These are phyloP conservation scores for Saraca asoca DNA, from an alignment of 331 rosid species.

Conservation along the genomic window DNA sequence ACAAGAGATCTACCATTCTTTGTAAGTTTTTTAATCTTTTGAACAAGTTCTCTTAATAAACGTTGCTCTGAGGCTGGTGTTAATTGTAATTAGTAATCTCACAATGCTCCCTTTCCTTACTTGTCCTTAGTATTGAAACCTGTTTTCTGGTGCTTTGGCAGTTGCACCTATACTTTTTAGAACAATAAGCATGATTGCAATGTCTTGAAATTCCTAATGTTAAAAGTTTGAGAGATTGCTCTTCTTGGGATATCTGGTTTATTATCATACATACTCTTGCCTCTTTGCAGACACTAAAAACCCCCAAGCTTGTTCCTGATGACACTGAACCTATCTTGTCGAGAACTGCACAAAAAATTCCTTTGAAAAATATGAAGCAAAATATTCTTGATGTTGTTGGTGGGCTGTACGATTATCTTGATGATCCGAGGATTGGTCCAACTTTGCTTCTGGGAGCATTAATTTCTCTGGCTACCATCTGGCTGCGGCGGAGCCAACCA, in stretches of 20 bases:
- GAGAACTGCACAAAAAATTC: slow-evolving; percentile 50
- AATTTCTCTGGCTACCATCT: slow-evolving; percentile 64
- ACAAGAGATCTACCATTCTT: slow-evolving; percentile 78
- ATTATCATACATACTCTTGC: slow-evolving; percentile 6
- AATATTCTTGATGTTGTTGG: slow-evolving; percentile 38
- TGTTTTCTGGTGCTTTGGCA: slow-evolving; percentile 13
- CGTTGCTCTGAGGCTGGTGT: not conserved
- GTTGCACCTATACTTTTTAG: not conserved
- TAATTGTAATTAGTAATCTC: not conserved
- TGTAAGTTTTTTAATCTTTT: slow-evolving; percentile 51
- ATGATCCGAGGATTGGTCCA: slow-evolving; percentile 89
- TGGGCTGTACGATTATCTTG: slow-evolving; percentile 47
- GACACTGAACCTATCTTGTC: slow-evolving; percentile 67
- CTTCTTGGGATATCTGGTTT: not conserved
- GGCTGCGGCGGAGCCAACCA: slow-evolving; percentile 74
- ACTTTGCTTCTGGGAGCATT: slow-evolving; percentile 78
- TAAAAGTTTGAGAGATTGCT: slow-evolving; percentile 1
- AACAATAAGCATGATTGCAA: not conserved
- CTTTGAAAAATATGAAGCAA: slow-evolving; percentile 53
- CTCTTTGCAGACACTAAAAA: slow-evolving; percentile 59
- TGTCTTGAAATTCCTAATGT: slow-evolving; percentile 15
- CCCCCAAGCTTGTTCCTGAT: slow-evolving; percentile 76
- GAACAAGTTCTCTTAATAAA: slow-evolving; percentile 12
- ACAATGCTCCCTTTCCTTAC: not conserved
- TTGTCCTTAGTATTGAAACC: slow-evolving; percentile 3